These are phyloP conservation scores for Termitomyces sp. DNA, from an alignment of 1,284 basidiomycete genomes.

Conservation along the genomic window DNA sequence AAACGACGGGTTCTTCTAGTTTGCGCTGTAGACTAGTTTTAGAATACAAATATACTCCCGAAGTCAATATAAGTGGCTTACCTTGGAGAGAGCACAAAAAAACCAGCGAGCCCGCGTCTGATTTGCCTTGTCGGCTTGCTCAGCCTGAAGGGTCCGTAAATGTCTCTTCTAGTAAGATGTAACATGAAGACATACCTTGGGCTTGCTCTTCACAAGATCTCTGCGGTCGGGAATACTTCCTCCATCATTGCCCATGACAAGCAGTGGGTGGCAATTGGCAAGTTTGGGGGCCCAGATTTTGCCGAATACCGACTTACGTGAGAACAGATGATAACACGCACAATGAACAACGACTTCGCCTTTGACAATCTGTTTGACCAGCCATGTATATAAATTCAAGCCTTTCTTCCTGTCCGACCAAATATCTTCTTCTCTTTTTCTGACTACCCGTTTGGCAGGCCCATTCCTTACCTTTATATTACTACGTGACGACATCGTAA, in stretches of 20 bases:
- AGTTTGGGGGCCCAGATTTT: neutral
- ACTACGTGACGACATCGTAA: neutral
- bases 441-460: neutral
- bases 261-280: neutral
- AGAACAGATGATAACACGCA: neutral
- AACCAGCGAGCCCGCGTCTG: conserved; percentile 84
- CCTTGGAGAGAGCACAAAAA: conserved; percentile 91
- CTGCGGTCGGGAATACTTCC: conserved; percentile 82
- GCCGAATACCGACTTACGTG: neutral
- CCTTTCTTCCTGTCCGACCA: neutral
- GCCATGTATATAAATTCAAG: neutral
- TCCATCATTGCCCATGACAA: conserved; percentile 76
- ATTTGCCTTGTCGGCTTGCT: conserved; percentile 83
- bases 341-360: neutral
- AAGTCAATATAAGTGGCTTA: conserved; percentile 28
- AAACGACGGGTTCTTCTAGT: conserved; percentile 82
- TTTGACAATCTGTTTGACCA: neutral
- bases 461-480: neutral
- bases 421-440: neutral
- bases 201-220: conserved; percentile 70
- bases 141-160: conserved; percentile 40
- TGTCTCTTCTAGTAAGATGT: conserved; percentile 3
- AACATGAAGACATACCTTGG: conserved; percentile 42
- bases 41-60: conserved; percentile 37
- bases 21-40: conserved; percentile 77